A percentile compares a stretch with the other conserved stretches of the same genome.
These are phyloP conservation scores for Jacaranda copaia DNA, from an alignment of 257 asterid genomes.

Conservation along the genomic window DNA sequence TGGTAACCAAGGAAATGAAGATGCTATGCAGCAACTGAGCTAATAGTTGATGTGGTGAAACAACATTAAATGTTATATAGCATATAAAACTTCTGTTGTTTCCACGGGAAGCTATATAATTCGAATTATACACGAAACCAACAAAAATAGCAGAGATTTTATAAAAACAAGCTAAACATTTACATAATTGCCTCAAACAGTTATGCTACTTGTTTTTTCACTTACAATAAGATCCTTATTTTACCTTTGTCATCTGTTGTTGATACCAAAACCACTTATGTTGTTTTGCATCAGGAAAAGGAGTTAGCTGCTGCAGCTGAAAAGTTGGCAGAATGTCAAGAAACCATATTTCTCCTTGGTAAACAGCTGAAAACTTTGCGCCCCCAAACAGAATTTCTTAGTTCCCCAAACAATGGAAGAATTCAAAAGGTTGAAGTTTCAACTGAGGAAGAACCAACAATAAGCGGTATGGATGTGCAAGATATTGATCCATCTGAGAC, in stretches of 20 bases:
- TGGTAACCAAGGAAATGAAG: too few species aligned
- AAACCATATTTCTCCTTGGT: conserved; percentile 85
- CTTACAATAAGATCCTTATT: not conserved
- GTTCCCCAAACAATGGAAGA: conserved; percentile 45
- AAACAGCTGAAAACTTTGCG: conserved; percentile 86
- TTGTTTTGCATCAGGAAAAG: conserved; percentile 61
- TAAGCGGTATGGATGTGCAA: conserved; percentile 45
- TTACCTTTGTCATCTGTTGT: not conserved
- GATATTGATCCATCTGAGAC: conserved; percentile 51
- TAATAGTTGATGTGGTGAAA: too few species aligned
- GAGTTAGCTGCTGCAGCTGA: conserved; percentile 91
- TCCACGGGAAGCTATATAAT: too few species aligned
- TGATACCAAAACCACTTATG: not conserved
- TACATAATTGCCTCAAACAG: too few species aligned
- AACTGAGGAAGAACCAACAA: conserved; percentile 54
- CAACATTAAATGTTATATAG: too few species aligned
- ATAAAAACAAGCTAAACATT: too few species aligned
- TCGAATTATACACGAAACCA: too few species aligned
- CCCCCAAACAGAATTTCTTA: conserved; percentile 61
- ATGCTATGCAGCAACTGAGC: too few species aligned
- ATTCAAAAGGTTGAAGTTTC: conserved; percentile 51
- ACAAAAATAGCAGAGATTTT: too few species aligned
- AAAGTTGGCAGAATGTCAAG: conserved; percentile 92
- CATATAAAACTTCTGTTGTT: too few species aligned
- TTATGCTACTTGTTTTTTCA: not conserved